Evolutionary conservation across 352 stramenopile genomes (phyloP), one percentile per base, ranked within the genome.

Genomic region (Pythium diclinum): DNA sequence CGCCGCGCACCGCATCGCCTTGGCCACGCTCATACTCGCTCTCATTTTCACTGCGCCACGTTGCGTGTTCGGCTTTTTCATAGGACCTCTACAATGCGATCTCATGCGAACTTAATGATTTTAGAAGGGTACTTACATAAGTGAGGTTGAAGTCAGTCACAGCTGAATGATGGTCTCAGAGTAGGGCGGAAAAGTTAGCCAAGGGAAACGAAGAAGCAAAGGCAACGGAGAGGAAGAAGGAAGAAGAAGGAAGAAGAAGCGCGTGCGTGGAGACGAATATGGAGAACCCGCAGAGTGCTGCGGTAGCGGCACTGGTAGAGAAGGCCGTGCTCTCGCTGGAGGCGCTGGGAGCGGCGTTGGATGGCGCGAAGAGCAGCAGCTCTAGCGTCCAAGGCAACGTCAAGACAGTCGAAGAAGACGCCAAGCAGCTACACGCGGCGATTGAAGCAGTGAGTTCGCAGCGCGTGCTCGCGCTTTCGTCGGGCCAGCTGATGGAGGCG

Each of bases 401-500:
- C 10, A 47, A 56, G 11, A 28, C 32, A 6, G 28, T 65, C 0
- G 60, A 65, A 33, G 38, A 58, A 30, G 42, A 62, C 36, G 40
- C 57, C 1, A 57, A 63, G 32, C 54, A 73, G 34, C 65, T 92
- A n/a, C 74, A 83, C 30, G 44, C 59, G 4, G 9, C 69, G 4
- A 30, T 87, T 36, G 44, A 56, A 38, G 38, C 28, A 10, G 61
- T 78, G 11, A 28, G 47, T 5, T 56, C 55, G 0, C 74, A 77
- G 6, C 63, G 73, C 7, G 61, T 82, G 2, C 42, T 84, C 10
- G 54, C 74, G 32, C 30, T 84, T 1, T 65, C 71, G 1, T 66
- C 61, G 1, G 42, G 61, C 6, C 47, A 75, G 17, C 34, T 93
- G 14, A 89, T 91, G 78, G 77, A 88, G 33, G 65, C 63, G 23